Percentiles rank a stretch among this genome's conserved stretches.
These are phyloP conservation scores for Psidium friedrichsthalianum DNA, from an alignment of 345 rosid species.

Conservation along the genomic window DNA sequence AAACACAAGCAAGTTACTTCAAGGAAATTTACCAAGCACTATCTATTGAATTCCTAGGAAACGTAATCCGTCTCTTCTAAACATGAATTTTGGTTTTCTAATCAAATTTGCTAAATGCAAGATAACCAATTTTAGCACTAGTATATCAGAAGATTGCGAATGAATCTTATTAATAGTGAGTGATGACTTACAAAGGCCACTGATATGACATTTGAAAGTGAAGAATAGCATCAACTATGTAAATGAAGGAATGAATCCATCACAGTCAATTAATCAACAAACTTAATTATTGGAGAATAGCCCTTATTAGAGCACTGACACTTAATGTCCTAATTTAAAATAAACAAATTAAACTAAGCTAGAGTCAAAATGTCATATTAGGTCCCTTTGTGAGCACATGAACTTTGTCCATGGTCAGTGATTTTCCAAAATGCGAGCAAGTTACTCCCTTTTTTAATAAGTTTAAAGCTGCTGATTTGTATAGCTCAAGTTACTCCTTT, in stretches of 20 bases:
- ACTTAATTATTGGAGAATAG: not conserved
- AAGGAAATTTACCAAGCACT: slow-evolving; percentile 18
- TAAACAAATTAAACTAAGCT: not conserved
- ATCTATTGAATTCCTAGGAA: no score
- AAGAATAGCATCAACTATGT: not conserved
- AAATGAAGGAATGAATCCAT: not conserved
- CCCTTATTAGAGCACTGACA: not conserved
- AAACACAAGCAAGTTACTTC: slow-evolving; percentile 8
- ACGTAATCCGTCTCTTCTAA: no score
- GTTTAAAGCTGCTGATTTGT: not conserved
- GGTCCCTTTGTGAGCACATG: no score
- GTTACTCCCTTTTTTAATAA: not conserved
- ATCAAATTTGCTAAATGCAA: no score
- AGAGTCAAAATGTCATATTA: slow-evolving; percentile 19
- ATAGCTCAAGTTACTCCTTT: not conserved
- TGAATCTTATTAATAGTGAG: not conserved
- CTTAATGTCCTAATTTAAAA: not conserved
- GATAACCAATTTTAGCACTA: not conserved
- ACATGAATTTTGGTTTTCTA: no score
- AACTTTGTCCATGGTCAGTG: no score
- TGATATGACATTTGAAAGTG: not conserved
- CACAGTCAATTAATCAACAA: not conserved
- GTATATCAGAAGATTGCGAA: not conserved
- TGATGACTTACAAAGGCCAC: not conserved
- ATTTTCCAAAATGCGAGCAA: not conserved